Percentiles rank a stretch among this genome's conserved stretches.
Evolutionary conservation across 2,329 filamentous ascomycete species (phyloP).

Genomic region (Diaporthe sp.): DNA sequence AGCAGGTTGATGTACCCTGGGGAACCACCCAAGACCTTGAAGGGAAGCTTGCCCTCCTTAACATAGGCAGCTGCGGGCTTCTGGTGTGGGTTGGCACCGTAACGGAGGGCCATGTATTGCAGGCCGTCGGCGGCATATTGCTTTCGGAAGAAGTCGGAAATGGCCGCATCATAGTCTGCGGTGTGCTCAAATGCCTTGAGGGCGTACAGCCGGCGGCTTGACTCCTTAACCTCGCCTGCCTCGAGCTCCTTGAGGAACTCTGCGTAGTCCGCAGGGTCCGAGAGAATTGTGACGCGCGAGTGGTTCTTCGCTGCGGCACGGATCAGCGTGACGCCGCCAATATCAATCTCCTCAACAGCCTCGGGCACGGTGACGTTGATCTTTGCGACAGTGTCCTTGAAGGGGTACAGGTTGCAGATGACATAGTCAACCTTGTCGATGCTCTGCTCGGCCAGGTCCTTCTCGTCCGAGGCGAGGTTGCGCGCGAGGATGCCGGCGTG

Average conservation of each 20-base stretch:
- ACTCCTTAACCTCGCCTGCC: slow-evolving; percentile 85
- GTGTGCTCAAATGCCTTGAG: slow-evolving; percentile 99
- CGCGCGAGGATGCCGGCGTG: slow-evolving; percentile 92
- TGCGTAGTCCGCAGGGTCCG: slow-evolving; percentile 92
- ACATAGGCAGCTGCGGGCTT: background rate
- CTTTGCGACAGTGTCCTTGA: slow-evolving; percentile 98
- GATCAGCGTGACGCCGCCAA: slow-evolving; percentile 95
- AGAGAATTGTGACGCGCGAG: slow-evolving; percentile 92
- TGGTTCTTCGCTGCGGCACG: slow-evolving; percentile 99
- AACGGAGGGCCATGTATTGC: background rate
- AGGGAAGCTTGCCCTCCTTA: background rate
- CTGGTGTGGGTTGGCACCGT: background rate
- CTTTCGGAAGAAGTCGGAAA: background rate
- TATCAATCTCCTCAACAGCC: slow-evolving; percentile 98
- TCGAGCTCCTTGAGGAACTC: slow-evolving; percentile 93
- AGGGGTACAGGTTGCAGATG: slow-evolving; percentile 98
- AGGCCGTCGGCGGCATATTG: background rate
- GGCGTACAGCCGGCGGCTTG: slow-evolving; percentile 87
- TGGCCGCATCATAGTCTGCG: slow-evolving; percentile 81
- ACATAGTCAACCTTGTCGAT: slow-evolving; percentile 96
- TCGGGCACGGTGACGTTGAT: slow-evolving; percentile 96
- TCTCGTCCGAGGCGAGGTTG: slow-evolving; percentile 94
- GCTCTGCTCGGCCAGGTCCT: slow-evolving; percentile 94
- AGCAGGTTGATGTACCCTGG: background rate
- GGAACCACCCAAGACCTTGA: background rate